Evolutionary conservation across 345 rosid genomes (phyloP), one percentile per base, ranked within the genome.

Genomic region (Bruguiera parviflora): DNA sequence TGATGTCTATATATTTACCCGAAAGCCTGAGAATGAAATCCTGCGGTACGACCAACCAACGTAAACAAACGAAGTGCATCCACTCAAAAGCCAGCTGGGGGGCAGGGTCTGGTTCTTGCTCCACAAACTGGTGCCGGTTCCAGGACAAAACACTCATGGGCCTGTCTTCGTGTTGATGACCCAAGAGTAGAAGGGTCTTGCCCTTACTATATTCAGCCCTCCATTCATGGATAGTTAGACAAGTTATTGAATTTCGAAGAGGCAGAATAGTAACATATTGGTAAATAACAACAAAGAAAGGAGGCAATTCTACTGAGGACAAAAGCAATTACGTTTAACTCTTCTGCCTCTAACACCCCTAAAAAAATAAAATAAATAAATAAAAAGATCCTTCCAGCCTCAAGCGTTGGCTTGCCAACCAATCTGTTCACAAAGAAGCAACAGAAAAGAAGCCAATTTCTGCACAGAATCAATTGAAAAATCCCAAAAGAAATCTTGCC

Each of bases 1-100:
- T 29, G 32, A 29, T 4, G 32, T 5, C 32, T 3, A 29, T 35
- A 35, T 8, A 8, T 35, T 35, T 35, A 6, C 8, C 39, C 0
- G 9, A 35, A 35, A 0, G 92, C 86, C 2, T 92, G 88, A 33
- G 81, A 74, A 61, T 94, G 92, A 33, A 77, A 85, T 74, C 90
- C 96, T 24, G 97, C 86, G 75, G 97, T 80, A 84, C 96, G 85
- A 75, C 96, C 92, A 78, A 75, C 96, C 92, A 78, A 95, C 90
- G 81, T 98, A 88, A 61, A 81, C 86, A 73, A 87, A 87, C 35
- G 96, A 86, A 66, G 94, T 84, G 85, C 97, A 89, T 69, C 97
- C 88, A 83, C 88, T 80, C 88, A 93, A 87, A 88, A 89, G 93
- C 97, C 97, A 92, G 96, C 90, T 89, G 96, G 89, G 83, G 88